Base-by-base conservation (phyloP, 1,139 yeast species). In the Geotrichum restrictum region DNA sequence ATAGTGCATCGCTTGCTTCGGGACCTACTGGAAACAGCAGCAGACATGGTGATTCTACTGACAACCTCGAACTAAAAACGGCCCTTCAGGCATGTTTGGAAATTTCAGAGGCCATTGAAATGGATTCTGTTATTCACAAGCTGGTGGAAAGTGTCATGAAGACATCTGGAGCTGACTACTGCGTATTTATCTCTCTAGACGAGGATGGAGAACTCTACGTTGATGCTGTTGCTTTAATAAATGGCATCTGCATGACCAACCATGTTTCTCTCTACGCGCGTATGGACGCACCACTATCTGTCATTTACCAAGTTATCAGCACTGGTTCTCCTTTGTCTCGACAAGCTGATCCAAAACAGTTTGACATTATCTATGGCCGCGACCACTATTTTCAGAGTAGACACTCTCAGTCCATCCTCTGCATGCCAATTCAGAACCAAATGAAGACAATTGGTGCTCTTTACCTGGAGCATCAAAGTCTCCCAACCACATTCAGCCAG, bases 381-480 rank as follows among this genome's bases (percentile, higher is more conserved):
- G 82, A 78, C 57, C 67, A 70, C 8, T 79, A 77, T 60, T 78
- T 69, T 58, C 66, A 64, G 24, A 66, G 66, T 22, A 70, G 73
- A 45, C 62, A 66, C 4, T 68, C 73, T 34, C 67, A 67, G 36
- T 68, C 76, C 1, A 71, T 74, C 40, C 59, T 77, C 5, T 77
- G 83, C 63, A 60, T 78, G 49, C 82, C 83, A 1, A 71, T 79
- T 52, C 76, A 71, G 53, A 75, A 70, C 51, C 76, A 74, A 39
- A 61, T 71, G 8, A 75, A 74, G 38, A 70, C 72, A 1, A 66
- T 74, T 49, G 83, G 83, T 6, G 80, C 76, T 0, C 58, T 79
- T 22, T 79, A 79, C 59, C 64, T 79, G 45, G 83, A 79, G 57
- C 70, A 68, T 45, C 69, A 64, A 49, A 66, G 63, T 27, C 50